Percentiles rank a stretch among this genome's conserved stretches.
phyloP scores from a whole-genome alignment of 1,284 basidiomycete genomes.

The Boletus albobrunnescens region DNA sequence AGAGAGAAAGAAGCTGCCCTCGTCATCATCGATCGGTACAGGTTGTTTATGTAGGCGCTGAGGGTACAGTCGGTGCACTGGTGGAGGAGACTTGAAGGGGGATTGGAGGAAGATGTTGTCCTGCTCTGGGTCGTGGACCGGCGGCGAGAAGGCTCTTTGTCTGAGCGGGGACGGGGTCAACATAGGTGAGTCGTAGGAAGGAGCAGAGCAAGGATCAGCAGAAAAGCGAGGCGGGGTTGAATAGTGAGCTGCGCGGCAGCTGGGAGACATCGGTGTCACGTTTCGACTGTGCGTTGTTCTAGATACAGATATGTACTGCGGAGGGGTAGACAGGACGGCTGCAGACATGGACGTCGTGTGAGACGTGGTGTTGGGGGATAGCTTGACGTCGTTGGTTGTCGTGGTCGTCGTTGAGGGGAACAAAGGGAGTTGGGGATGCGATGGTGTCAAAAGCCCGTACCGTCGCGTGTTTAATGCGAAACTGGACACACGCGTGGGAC shows the following conservation, averaged over 20 bases:
- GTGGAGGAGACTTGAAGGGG: slow-evolving; percentile 46
- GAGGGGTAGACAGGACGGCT: slow-evolving; percentile 38
- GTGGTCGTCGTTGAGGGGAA: background rate
- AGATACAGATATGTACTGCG: slow-evolving; percentile 36
- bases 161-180: slow-evolving; percentile 61
- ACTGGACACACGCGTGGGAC: slow-evolving; percentile 31
- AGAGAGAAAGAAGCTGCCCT: slow-evolving; percentile 53
- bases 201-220: slow-evolving; percentile 24
- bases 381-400: slow-evolving; percentile 18
- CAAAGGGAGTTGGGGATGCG: slow-evolving; percentile 1
- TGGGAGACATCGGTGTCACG: slow-evolving; percentile 47
- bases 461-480: slow-evolving; percentile 30
- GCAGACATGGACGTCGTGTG: slow-evolving; percentile 22
- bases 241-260: slow-evolving; percentile 41
- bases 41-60: slow-evolving; percentile 39
- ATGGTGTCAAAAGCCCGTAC: slow-evolving; percentile 1
- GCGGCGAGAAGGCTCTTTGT: slow-evolving; percentile 35
- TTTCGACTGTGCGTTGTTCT: slow-evolving; percentile 37
- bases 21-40: slow-evolving; percentile 53
- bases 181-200: slow-evolving; percentile 50
- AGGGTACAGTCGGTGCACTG: slow-evolving; percentile 35
- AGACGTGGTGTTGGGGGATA: slow-evolving; percentile 15
- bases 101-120: slow-evolving; percentile 56
- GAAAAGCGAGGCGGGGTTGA: slow-evolving; percentile 36
- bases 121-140: slow-evolving; percentile 35